Conservation (phyloP, 257 asterid species). For the Capsicum chinense region DNA sequence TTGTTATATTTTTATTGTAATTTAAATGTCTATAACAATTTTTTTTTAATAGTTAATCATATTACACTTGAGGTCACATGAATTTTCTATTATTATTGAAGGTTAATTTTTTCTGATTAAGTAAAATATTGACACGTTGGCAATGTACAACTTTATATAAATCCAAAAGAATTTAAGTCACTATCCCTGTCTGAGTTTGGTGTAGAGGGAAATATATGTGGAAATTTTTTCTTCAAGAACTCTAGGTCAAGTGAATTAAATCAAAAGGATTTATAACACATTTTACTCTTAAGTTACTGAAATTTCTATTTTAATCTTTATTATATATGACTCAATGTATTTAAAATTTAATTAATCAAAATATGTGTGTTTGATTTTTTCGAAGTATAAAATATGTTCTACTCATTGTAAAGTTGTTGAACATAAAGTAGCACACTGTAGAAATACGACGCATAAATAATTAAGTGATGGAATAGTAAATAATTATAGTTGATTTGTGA, state of each 20-base stretch:
- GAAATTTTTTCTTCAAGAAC: not conserved
- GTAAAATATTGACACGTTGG: not conserved
- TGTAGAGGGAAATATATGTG: not conserved
- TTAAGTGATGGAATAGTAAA: not conserved
- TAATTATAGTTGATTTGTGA: not conserved
- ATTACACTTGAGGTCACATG: not conserved
- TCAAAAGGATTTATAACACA: not conserved
- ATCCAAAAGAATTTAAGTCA: not conserved
- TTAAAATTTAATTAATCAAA: no score
- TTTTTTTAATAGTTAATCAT: not conserved
- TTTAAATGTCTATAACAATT: not conserved
- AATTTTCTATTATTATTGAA: not conserved
- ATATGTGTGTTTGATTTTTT: no score
- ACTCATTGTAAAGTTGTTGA: no score
- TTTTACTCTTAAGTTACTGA: not conserved
- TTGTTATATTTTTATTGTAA: not conserved
- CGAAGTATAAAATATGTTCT: no score
- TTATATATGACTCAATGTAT: no score
- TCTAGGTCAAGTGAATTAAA: not conserved
- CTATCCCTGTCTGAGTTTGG: not conserved
- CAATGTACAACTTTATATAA: no score
- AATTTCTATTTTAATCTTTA: no score
- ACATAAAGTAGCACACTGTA: no score
- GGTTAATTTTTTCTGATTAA: not conserved
- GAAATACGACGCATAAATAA: not conserved